Evolutionary conservation across 2,329 filamentous ascomycete species (phyloP).

Genomic region (Lithohypha guttulata): DNA sequence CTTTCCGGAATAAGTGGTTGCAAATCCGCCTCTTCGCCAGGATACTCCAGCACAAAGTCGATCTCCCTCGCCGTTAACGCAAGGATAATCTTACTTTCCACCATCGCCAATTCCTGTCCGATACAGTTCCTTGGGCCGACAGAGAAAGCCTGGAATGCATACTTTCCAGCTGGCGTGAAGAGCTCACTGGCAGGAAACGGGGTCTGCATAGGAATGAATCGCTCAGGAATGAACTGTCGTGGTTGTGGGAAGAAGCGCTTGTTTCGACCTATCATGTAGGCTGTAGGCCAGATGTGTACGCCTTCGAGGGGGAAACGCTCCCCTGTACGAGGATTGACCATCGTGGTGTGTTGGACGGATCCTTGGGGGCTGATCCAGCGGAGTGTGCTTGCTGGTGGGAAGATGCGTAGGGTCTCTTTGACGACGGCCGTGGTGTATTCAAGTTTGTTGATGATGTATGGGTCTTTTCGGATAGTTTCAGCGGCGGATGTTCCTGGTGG

Average conservation of each 20-base stretch:
- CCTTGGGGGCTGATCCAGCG: constrained; percentile 10
- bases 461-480: constrained; percentile 30
- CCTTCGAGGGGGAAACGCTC: constrained; percentile 13
- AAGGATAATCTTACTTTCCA: constrained; percentile 42
- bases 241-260: constrained; percentile 34
- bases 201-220: constrained; percentile 28
- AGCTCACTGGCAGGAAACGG: constrained; percentile 22
- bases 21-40: constrained; percentile 19
- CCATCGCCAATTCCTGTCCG: constrained; percentile 45
- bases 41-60: constrained; percentile 36
- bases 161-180: constrained; percentile 29
- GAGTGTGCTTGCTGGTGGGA: constrained; percentile 30
- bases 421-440: constrained; percentile 43
- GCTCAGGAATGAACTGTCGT: constrained; percentile 39
- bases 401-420: constrained; percentile 44
- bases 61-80: constrained; percentile 41
- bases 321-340: constrained; percentile 17
- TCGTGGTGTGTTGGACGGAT: not conserved
- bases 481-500: constrained; percentile 31
- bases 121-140: constrained; percentile 46
- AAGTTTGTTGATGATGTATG: constrained; percentile 40
- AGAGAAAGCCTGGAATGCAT: constrained; percentile 47
- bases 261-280: constrained; percentile 28
- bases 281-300: constrained; percentile 17
- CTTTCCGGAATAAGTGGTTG: constrained; percentile 2